Base-by-base conservation (phyloP, 2,329 filamentous ascomycete species). In the Ophiocordyceps sinensis region DNA sequence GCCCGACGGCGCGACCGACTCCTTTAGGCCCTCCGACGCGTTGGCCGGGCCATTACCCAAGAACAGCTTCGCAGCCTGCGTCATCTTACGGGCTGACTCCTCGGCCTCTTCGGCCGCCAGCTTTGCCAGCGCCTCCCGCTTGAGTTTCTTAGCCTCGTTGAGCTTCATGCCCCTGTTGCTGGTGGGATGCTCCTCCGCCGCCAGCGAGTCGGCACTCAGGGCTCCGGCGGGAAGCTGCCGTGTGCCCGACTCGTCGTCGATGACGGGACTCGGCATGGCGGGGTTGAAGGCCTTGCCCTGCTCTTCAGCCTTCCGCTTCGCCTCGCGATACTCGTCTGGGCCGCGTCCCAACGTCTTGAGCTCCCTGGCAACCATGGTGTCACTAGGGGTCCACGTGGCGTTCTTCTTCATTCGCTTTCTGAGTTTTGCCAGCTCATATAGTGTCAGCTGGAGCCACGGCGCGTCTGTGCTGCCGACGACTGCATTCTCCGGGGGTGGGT, bases 331-430 rank as follows among this genome's bases (percentile, higher is more conserved):
- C 7, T 73, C 73, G 40, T 79, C 77, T 14, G 75, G 68, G 3
- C 78, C 78, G 36, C 85, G 77, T 1, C 79, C 79, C 15, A 85
- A 70, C 17, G 68, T 67, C 55, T 82, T 82, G 1, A 91, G 71
- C 59, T 89, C 84, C 28, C 84, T 71, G 14, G 82, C 75, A 47
- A 89, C 84, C 85, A 91, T 91, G 0, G 85, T 88, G 51, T 85
- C 82, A 47, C 82, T 88, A 0, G 85, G 85, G 3, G 76, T 79
- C 85, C 85, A 91, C 5, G 84, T 79, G 0, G 84, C 82, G 53
- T 91, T 91, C 68, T 91, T 91, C 71, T 91, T 91, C 85, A 91
- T 91, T 15, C 82, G 73, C 62, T 91, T 91, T 45, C 85, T 70
- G 8, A 91, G 67, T 47, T 77, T 73, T 1, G 77, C 77, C 37